Conservation (phyloP, 1,139 yeast genomes). For the Arxiozyma telluris region DNA sequence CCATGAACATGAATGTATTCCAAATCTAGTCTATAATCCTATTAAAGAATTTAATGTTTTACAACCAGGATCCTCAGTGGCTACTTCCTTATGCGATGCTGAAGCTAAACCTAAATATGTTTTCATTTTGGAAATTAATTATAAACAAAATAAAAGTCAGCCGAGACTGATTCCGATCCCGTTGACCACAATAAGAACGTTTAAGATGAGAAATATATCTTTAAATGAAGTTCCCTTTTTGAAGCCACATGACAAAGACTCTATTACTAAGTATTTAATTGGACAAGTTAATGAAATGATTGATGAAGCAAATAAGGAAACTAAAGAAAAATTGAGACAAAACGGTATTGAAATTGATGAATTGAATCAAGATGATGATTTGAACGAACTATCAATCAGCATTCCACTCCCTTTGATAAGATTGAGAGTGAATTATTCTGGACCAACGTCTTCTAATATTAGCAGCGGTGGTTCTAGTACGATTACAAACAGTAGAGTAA, state of each 20-base stretch:
- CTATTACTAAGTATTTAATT: slow-evolving; percentile 53
- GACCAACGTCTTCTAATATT: slow-evolving; percentile 27
- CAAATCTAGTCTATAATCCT: slow-evolving; percentile 58
- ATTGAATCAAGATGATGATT: slow-evolving; percentile 14
- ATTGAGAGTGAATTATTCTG: slow-evolving; percentile 78
- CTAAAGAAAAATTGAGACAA: slow-evolving; percentile 33
- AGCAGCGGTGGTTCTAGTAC: neutral
- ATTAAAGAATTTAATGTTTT: slow-evolving; percentile 67
- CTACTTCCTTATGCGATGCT: slow-evolving; percentile 81
- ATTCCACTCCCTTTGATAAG: slow-evolving; percentile 73
- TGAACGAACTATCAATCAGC: slow-evolving; percentile 14
- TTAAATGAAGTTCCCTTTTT: slow-evolving; percentile 47
- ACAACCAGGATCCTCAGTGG: slow-evolving; percentile 93
- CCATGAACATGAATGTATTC: slow-evolving; percentile 92
- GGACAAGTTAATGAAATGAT: slow-evolving; percentile 62
- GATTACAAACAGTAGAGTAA: slow-evolving; percentile 9
- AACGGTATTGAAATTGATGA: slow-evolving; percentile 12
- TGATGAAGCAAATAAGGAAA: slow-evolving; percentile 45
- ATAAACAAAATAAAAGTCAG: slow-evolving; percentile 32
- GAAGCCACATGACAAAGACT: slow-evolving; percentile 56
- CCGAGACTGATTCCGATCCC: slow-evolving; percentile 59
- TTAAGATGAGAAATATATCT: slow-evolving; percentile 58
- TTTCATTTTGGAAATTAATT: slow-evolving; percentile 57
- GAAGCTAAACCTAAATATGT: slow-evolving; percentile 72
- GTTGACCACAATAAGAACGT: slow-evolving; percentile 73